Conservation (phyloP, 2,329 filamentous ascomycete species). For the Pseudogymnoascus sp. region DNA sequence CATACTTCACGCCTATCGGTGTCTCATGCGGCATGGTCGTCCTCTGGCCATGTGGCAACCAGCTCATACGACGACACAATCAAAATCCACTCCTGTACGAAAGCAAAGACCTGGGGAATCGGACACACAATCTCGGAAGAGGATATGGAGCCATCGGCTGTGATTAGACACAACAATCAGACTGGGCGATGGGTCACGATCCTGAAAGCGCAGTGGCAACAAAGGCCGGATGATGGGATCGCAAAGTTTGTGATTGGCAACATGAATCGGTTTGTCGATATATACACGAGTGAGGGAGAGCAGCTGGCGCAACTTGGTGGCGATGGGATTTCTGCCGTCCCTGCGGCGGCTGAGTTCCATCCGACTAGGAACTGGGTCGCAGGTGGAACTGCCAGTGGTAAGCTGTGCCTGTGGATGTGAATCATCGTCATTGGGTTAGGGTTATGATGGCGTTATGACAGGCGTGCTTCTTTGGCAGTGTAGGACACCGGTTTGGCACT, state of each 20-base stretch:
- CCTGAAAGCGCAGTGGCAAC: slow-evolving; percentile 80
- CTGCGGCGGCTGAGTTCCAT: slow-evolving; percentile 87
- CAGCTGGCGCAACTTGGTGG: slow-evolving; percentile 84
- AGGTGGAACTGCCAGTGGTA: slow-evolving; percentile 85
- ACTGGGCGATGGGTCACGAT: slow-evolving; percentile 91
- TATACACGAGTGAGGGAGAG: slow-evolving; percentile 75
- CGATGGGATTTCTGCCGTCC: slow-evolving; percentile 88
- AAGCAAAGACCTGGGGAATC: slow-evolving; percentile 52
- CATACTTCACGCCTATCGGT: slow-evolving; percentile 80
- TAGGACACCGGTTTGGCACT: background rate
- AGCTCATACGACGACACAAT: slow-evolving; percentile 92
- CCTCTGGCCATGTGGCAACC: slow-evolving; percentile 78
- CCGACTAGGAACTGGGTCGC: slow-evolving; percentile 85
- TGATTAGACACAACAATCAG: slow-evolving; percentile 86
- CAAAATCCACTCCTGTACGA: slow-evolving; percentile 79
- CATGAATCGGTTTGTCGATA: slow-evolving; percentile 95
- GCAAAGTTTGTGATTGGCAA: slow-evolving; percentile 91
- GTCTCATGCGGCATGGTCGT: slow-evolving; percentile 86
- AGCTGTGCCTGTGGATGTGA: slow-evolving; percentile 85
- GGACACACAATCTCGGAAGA: slow-evolving; percentile 52
- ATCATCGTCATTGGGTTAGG: background rate
- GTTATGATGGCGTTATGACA: background rate
- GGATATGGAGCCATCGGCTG: slow-evolving; percentile 62
- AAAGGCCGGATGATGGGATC: slow-evolving; percentile 66
- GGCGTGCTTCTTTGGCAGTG: background rate